Evolutionary conservation across 331 rosid species (phyloP).

Genomic region (Spiraea crenata): DNA sequence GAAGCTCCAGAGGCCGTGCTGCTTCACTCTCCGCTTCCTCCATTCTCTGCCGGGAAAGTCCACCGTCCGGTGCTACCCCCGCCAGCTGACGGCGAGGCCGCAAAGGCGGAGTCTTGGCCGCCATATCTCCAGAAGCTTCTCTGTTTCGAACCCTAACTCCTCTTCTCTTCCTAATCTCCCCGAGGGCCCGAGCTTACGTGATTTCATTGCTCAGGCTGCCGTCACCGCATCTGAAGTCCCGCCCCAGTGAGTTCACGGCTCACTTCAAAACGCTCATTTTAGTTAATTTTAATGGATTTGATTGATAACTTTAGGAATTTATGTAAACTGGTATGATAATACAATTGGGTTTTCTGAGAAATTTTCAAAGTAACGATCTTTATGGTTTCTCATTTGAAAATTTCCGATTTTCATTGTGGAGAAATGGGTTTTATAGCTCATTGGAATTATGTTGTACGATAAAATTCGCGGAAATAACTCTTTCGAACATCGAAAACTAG

Average conservation of each 20-base stretch:
- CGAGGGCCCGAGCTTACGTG: constrained; percentile 40
- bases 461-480: neutral
- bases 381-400: neutral
- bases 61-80: constrained; percentile 21
- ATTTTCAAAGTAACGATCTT: neutral
- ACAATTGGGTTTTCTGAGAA: constrained; percentile 1
- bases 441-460: neutral
- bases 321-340: neutral
- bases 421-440: neutral
- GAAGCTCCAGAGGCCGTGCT: constrained; percentile 44
- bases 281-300: neutral
- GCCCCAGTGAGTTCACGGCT: constrained; percentile 42
- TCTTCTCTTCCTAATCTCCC: constrained; percentile 22
- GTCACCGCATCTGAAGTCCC: constrained; percentile 51
- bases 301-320: neutral
- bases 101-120: constrained; percentile 18
- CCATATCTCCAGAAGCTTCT: constrained; percentile 42
- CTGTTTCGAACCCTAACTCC: constrained; percentile 15
- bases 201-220: constrained; percentile 53
- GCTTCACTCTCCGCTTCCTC: constrained; percentile 36
- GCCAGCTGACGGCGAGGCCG: constrained; percentile 22
- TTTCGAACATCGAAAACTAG: neutral
- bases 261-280: neutral
- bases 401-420: neutral
- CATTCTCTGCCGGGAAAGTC: constrained; percentile 23